phyloP scores from a whole-genome alignment of 129 eudicot genomes.

The Logfia minima region DNA sequence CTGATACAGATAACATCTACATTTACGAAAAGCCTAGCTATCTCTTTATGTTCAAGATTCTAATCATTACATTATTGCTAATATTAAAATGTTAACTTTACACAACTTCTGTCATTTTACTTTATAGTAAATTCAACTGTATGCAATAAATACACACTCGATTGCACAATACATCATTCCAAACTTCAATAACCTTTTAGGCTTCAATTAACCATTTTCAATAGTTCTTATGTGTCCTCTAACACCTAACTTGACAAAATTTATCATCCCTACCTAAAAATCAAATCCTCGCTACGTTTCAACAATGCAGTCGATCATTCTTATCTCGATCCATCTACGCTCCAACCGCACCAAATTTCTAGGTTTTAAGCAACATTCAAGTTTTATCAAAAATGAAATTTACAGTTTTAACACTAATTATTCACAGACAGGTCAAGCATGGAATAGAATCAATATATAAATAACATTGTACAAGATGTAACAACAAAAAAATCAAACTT shows the following conservation, averaged over 20 bases:
- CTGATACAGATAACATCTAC: background rate
- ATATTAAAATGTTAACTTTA: background rate
- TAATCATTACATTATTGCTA: background rate
- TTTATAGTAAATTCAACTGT: conserved; percentile 7
- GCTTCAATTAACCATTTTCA: conserved; percentile 17
- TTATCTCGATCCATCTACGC: background rate
- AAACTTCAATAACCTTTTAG: background rate
- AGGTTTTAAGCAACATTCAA: conserved; percentile 17
- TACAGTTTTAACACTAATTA: background rate
- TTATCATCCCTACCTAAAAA: conserved; percentile 3
- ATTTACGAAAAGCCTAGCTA: background rate
- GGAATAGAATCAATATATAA: background rate
- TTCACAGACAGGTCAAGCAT: background rate
- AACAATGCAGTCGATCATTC: background rate
- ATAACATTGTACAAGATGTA: background rate
- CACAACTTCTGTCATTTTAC: background rate
- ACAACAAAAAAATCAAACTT: background rate
- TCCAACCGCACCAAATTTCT: background rate
- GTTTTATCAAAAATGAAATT: background rate
- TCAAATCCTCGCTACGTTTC: background rate
- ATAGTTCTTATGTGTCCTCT: background rate
- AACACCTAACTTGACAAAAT: background rate
- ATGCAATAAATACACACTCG: background rate
- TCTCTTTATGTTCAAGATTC: conserved; percentile 5
- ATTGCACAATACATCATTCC: conserved; percentile 11